Evolutionary conservation across 2,329 filamentous ascomycete species (phyloP), one percentile per base, ranked within the genome.

Genomic region (Juglanconis sp.): DNA sequence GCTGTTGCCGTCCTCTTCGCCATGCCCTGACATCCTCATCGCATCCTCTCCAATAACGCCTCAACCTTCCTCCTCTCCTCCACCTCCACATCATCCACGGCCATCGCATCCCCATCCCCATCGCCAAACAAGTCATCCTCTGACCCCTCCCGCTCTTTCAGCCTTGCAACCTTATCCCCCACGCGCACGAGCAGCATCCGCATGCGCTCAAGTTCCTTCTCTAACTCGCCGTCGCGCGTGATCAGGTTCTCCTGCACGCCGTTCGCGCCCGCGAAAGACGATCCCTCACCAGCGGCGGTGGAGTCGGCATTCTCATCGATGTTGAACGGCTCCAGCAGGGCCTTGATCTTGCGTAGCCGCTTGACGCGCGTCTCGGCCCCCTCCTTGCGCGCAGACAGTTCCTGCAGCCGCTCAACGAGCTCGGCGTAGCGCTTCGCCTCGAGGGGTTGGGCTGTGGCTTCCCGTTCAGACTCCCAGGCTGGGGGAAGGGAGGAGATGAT

Each of bases 151-250:
- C 60, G 42, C 32, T 68, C 68, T 6, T 73, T 70, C 15, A 82
- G 60, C 59, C 70, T 69, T 11, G 72, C 75, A 1, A 88, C 75
- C 24, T 83, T 78, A 2, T 80, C 83, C 4, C 80, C 79, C 0
- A 89, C 85, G 32, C 86, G 78, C 1, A 81, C 80, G 57, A 88
- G 77, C 63, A 92, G 72, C 65, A 87, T 77, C 38, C 86, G 81
- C 81, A 88, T 90, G 63, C 81, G 82, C 70, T 87, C 83, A 57
- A 92, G 74, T 72, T 91, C 88, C 56, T 76, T 76, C 69, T 88
- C 87, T 9, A 92, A 71, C 52, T 86, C 81, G 1, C 87, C 85
- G 68, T 88, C 83, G 36, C 83, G 81, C 54, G 85, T 87, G 1
- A 89, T 79, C 3, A 92, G 71, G 69, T 90, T 91, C 60, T 84